phyloP scores from a whole-genome alignment of 495 filamentous ascomycete species.

The Immersiella caudata region DNA sequence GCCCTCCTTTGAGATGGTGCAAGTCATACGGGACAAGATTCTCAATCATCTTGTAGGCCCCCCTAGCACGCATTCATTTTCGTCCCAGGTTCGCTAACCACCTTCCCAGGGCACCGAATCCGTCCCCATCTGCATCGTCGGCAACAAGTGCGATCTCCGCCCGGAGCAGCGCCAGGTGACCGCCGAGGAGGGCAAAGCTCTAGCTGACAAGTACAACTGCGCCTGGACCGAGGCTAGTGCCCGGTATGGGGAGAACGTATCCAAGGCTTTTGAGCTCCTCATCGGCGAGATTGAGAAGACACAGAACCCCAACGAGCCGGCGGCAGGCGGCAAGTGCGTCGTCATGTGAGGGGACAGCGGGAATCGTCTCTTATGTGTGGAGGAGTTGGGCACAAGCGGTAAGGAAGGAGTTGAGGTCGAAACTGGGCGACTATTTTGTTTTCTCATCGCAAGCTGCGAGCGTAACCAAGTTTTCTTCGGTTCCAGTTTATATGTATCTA shows the following conservation, averaged over 20 bases:
- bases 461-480: background rate
- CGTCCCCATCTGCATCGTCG: constrained; percentile 91
- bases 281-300: constrained; percentile 94
- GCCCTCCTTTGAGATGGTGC: constrained; percentile 95
- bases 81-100: too few species aligned
- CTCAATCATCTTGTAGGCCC: constrained; percentile 81
- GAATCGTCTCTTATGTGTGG: background rate
- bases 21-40: constrained; percentile 94
- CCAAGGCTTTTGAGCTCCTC: constrained; percentile 90
- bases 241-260: constrained; percentile 89
- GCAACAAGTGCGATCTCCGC: constrained; percentile 95
- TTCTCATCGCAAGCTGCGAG: background rate
- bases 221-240: constrained; percentile 94
- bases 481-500: background rate
- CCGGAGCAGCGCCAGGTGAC: constrained; percentile 91
- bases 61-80: too few species aligned
- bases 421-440: background rate
- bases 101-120: constrained; percentile 78
- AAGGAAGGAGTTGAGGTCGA: background rate
- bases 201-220: constrained; percentile 86
- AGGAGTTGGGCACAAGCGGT: background rate
- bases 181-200: constrained; percentile 74
- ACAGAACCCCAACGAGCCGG: constrained; percentile 83
- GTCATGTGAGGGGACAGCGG: constrained; percentile 66
- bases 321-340: constrained; percentile 75